Evolutionary conservation across 139 green algal species (phyloP).

Genomic region (Chlamydomonas sp.): DNA sequence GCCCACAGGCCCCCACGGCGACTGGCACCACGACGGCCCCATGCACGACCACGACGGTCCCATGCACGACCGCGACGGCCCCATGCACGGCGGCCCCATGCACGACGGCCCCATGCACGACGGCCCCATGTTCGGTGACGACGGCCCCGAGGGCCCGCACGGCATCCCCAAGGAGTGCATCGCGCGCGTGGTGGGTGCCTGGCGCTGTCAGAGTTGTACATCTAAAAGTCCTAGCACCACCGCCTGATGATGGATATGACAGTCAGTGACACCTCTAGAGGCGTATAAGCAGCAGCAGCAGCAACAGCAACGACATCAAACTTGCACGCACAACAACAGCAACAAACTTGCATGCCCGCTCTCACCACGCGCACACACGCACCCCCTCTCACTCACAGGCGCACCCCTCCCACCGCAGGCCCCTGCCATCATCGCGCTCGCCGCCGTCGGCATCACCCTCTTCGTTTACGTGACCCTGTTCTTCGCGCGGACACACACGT

Average conservation of each 20-base stretch:
- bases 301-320: too few species aligned
- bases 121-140: neutral
- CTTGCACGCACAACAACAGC: too few species aligned
- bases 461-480: conserved; percentile 1
- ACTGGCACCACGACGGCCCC: neutral
- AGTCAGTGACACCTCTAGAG: too few species aligned
- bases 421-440: neutral
- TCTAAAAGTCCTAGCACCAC: too few species aligned
- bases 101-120: neutral
- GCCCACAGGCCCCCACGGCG: too few species aligned
- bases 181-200: neutral
- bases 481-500: neutral
- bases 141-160: neutral
- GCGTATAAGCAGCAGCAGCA: too few species aligned
- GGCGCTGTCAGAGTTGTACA: too few species aligned
- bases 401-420: neutral
- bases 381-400: neutral
- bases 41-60: neutral
- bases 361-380: neutral
- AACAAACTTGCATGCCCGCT: neutral
- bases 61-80: neutral
- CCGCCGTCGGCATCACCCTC: neutral
- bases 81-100: neutral
- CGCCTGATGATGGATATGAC: too few species aligned
- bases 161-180: conserved; percentile 1